These are phyloP conservation scores for Geotrichum australiense DNA, from an alignment of 1,139 yeast genomes.

Conservation along the genomic window DNA sequence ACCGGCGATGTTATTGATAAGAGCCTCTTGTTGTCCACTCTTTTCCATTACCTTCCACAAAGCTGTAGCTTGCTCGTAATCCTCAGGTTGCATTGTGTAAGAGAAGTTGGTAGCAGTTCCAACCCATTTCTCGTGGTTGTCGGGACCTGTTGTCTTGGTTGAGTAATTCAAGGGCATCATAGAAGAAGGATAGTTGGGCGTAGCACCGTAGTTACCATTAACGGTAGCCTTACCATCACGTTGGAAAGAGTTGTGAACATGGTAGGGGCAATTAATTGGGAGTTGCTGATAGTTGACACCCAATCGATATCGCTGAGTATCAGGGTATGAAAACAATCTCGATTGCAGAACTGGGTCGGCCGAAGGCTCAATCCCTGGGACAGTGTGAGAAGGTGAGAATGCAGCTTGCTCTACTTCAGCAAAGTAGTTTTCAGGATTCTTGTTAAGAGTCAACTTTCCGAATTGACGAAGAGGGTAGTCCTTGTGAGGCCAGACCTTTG, in stretches of 20 bases:
- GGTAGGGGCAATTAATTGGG: constrained; percentile 56
- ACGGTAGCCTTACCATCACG: constrained; percentile 87
- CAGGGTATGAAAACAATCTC: constrained; percentile 77
- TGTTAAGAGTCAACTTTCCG: constrained; percentile 62
- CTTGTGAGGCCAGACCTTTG: constrained; percentile 75
- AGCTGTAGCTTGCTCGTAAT: constrained; percentile 61
- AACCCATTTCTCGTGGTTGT: constrained; percentile 76
- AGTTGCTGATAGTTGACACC: constrained; percentile 67
- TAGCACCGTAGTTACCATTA: constrained; percentile 68
- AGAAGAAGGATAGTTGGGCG: constrained; percentile 55
- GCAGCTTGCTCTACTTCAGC: constrained; percentile 82
- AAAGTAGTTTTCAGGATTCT: constrained; percentile 70
- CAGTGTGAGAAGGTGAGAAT: constrained; percentile 75
- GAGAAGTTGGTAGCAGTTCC: constrained; percentile 88
- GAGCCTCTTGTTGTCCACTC: constrained; percentile 60
- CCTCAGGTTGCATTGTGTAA: constrained; percentile 66
- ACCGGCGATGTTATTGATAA: constrained; percentile 76
- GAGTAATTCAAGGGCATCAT: constrained; percentile 46
- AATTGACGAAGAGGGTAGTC: constrained; percentile 70
- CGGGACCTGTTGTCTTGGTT: constrained; percentile 36
- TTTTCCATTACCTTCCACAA: constrained; percentile 69
- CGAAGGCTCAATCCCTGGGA: constrained; percentile 77
- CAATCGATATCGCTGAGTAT: constrained; percentile 65
- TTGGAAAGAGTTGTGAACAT: constrained; percentile 39
- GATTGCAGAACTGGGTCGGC: constrained; percentile 86